phyloP scores from a whole-genome alignment of 2,329 filamentous ascomycete species.

The Sporothrix euskadiensis region DNA sequence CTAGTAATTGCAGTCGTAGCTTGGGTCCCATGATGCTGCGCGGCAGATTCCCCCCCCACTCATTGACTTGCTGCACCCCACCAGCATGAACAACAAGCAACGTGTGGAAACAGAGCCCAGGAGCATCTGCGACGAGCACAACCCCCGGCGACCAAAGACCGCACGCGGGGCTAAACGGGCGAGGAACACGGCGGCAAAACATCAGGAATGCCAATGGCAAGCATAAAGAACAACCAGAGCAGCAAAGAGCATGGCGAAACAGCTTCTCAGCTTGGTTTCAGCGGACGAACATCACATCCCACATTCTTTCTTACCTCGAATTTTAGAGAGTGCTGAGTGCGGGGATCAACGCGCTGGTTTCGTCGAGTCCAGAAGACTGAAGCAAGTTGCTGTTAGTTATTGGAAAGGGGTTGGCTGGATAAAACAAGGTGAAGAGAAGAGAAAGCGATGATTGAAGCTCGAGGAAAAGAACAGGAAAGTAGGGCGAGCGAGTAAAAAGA shows the following conservation, averaged over 20 bases:
- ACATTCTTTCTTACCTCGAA: conserved; percentile 9
- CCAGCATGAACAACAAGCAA: conserved; percentile 14
- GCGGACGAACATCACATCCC: neutral
- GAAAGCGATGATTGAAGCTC: neutral
- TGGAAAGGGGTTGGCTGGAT: neutral
- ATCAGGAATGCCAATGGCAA: neutral
- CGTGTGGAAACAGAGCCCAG: conserved; percentile 1
- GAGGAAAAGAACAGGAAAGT: neutral
- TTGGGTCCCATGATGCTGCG: conserved; percentile 9
- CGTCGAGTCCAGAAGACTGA: neutral
- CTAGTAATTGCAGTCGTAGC: neutral
- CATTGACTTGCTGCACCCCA: neutral
- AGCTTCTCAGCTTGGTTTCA: conserved; percentile 24
- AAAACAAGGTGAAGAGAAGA: neutral
- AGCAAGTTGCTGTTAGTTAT: neutral
- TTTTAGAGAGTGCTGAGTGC: conserved; percentile 8
- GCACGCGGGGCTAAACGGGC: neutral
- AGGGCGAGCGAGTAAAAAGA: neutral
- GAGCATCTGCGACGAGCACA: conserved; percentile 1
- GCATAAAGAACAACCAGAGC: neutral
- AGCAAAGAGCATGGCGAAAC: conserved; percentile 27
- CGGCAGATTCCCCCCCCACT: neutral
- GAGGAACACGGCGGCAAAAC: neutral
- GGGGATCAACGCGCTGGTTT: conserved; percentile 18
- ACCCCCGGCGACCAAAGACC: neutral